A percentile compares a stretch with the other conserved stretches of the same genome.
phyloP scores from a whole-genome alignment of 148 eudicot species.

The Rhododendron ferrugineum region DNA sequence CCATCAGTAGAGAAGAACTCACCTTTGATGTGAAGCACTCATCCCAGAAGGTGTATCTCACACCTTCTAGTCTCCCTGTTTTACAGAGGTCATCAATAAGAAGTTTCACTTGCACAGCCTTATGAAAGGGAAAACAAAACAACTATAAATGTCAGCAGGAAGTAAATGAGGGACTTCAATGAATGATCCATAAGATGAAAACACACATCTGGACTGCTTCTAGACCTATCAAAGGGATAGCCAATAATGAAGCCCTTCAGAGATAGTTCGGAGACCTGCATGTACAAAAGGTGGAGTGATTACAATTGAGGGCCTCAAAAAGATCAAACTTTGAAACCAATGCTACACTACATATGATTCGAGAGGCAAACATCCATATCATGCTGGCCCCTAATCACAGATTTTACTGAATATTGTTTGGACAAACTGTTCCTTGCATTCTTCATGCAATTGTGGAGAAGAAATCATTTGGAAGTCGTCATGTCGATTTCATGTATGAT shows the following conservation, averaged over 20 bases:
- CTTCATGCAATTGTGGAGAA: neutral
- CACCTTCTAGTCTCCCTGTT: constrained; percentile 68
- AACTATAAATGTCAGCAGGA: neutral
- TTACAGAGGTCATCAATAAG: constrained; percentile 67
- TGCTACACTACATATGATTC: neutral
- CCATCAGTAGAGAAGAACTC: constrained; percentile 8
- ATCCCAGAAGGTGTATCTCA: constrained; percentile 77
- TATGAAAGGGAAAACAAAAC: constrained; percentile 8
- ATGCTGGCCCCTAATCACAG: neutral
- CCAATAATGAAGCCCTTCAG: constrained; percentile 67
- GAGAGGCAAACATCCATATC: neutral
- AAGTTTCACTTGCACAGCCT: constrained; percentile 67
- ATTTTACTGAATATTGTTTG: neutral
- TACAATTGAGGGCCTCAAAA: neutral
- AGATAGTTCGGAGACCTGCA: constrained; percentile 62
- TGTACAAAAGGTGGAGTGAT: neutral
- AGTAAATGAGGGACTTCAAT: neutral
- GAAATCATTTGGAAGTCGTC: neutral
- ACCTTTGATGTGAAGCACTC: constrained; percentile 89
- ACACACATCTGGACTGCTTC: constrained; percentile 43
- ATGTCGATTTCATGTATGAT: neutral
- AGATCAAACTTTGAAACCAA: neutral
- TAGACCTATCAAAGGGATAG: constrained; percentile 49
- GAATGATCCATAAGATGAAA: constrained; percentile 3
- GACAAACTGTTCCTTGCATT: neutral